These are phyloP conservation scores for Trichosporon ovoides DNA, from an alignment of 1,284 basidiomycete genomes.

Conservation along the genomic window DNA sequence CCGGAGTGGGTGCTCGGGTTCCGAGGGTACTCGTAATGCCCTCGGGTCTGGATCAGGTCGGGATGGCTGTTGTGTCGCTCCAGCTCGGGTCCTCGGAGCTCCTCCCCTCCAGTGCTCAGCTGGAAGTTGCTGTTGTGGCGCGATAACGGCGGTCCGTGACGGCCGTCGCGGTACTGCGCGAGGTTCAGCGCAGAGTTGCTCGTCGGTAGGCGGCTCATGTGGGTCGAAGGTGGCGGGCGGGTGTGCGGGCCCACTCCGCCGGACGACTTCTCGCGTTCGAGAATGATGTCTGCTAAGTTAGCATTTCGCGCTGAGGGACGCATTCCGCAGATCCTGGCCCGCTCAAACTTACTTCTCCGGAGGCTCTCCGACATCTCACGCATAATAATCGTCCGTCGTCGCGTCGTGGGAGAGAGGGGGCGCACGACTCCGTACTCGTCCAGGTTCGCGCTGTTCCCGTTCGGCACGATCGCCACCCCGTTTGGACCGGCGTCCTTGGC, in stretches of 20 bases:
- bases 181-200: conserved; percentile 31
- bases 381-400: conserved; percentile 42
- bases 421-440: conserved; percentile 31
- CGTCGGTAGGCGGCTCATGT: conserved; percentile 26
- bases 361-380: conserved; percentile 46
- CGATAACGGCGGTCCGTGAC: conserved; percentile 19
- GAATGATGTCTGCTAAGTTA: conserved; percentile 33
- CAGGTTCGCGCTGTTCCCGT: conserved; percentile 9
- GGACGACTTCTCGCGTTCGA: conserved; percentile 44
- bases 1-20: neutral
- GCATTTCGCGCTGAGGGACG: neutral
- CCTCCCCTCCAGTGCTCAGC: neutral
- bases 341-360: conserved; percentile 35
- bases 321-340: neutral
- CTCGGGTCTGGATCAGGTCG: conserved; percentile 11
- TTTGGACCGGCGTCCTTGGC: neutral
- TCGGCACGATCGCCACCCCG: conserved; percentile 1
- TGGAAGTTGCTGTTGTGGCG: conserved; percentile 8
- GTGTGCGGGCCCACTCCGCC: conserved; percentile 19
- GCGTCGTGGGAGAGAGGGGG: conserved; percentile 38
- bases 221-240: conserved; percentile 30
- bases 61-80: conserved; percentile 30
- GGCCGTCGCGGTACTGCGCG: conserved; percentile 15
- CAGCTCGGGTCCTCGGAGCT: neutral
- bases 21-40: neutral